phyloP scores from a whole-genome alignment of 169 alveolate species.

The Eimeria necatrix region DNA sequence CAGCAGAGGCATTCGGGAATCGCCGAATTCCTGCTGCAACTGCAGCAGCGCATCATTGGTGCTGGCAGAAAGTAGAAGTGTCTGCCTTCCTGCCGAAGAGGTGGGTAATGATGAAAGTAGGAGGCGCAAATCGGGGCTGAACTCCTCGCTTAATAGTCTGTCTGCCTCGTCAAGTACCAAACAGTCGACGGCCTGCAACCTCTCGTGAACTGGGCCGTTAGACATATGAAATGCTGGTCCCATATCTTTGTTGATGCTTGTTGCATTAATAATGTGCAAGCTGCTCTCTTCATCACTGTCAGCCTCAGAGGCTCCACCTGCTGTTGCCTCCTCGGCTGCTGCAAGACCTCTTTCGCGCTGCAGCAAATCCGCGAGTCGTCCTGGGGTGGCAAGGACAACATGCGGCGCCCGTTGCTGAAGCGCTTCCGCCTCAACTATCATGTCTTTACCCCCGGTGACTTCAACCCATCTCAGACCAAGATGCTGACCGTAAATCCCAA shows the following conservation, averaged over 20 bases:
- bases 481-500: slow-evolving; percentile 87
- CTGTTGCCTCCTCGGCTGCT: slow-evolving; percentile 37
- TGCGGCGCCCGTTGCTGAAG: slow-evolving; percentile 94
- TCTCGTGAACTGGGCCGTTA: slow-evolving; percentile 71
- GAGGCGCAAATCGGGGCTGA: slow-evolving; percentile 89
- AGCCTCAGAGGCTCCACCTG: neutral
- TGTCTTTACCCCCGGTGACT: slow-evolving; percentile 80
- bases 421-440: slow-evolving; percentile 56
- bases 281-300: neutral
- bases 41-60: slow-evolving; percentile 95
- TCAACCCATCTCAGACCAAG: slow-evolving; percentile 72
- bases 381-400: slow-evolving; percentile 98
- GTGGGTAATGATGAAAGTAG: slow-evolving; percentile 90
- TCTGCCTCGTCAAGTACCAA: slow-evolving; percentile 99
- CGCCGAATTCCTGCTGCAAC: slow-evolving; percentile 90
- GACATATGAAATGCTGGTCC: slow-evolving; percentile 81
- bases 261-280: slow-evolving; percentile 45
- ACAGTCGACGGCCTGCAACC: slow-evolving; percentile 90
- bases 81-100: slow-evolving; percentile 89
- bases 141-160: slow-evolving; percentile 91
- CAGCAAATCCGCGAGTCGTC: slow-evolving; percentile 93
- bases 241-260: neutral
- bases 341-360: slow-evolving; percentile 79
- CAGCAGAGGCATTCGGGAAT: slow-evolving; percentile 91
- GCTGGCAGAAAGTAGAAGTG: slow-evolving; percentile 99